Conservation (phyloP, 192 early-diverging fungal species). For the Rhizophlyctis rosea region DNA sequence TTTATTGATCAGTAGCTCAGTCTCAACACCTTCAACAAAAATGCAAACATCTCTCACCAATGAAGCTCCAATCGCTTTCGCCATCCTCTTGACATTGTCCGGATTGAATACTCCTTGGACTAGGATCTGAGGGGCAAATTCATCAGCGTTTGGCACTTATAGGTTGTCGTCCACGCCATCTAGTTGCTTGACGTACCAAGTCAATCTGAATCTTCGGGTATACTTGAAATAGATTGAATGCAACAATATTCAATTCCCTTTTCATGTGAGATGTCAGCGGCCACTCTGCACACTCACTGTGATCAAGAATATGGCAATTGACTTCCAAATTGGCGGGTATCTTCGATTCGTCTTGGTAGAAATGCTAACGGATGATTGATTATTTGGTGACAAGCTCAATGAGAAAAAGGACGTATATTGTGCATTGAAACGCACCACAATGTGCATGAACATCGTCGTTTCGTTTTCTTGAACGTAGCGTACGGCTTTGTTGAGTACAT, state of each 20-base stretch:
- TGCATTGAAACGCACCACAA: slow-evolving; percentile 24
- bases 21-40: not conserved
- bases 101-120: slow-evolving; percentile 6
- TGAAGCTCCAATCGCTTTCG: slow-evolving; percentile 9
- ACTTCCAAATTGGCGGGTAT: slow-evolving; percentile 54
- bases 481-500: slow-evolving; percentile 56
- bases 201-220: slow-evolving; percentile 15
- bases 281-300: too few species aligned
- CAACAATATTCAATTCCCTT: too few species aligned
- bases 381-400: too few species aligned
- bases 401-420: not conserved
- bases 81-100: slow-evolving; percentile 2
- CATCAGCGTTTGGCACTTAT: not conserved
- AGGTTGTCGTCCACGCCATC: not conserved
- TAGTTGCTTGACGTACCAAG: slow-evolving; percentile 3
- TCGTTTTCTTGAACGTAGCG: slow-evolving; percentile 50
- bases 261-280: too few species aligned
- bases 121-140: slow-evolving; percentile 2
- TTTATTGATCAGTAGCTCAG: not conserved
- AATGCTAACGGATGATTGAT: slow-evolving; percentile 24
- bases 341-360: slow-evolving; percentile 32
- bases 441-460: slow-evolving; percentile 40
- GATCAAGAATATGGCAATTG: slow-evolving; percentile 53
- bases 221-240: slow-evolving; percentile 10
- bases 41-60: not conserved